Evolutionary conservation across 352 stramenopile genomes (phyloP), one percentile per base, ranked within the genome.

Genomic region (Phytophthora litchii): DNA sequence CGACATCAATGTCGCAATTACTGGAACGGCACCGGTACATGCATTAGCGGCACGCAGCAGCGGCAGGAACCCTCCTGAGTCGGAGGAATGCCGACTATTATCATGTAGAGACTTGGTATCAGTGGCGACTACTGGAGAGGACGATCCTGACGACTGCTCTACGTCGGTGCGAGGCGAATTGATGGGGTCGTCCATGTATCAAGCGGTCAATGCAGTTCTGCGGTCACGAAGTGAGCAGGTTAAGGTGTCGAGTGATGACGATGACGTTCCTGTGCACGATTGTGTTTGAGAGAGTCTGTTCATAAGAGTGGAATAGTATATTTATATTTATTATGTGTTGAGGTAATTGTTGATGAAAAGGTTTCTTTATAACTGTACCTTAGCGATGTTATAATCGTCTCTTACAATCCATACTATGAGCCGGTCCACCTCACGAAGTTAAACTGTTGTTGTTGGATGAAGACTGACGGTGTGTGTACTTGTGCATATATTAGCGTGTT

Each of bases 21-120:
- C 41, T 44, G 55, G 29, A 31, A 2, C 3, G n/a, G 41, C 52
- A 45, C 25, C 3, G n/a, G 41, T 58, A 45, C 25, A 45, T 7
- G 46, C 53, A 44, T 51, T 64, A 35, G 41, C 47, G 16, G 60
- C 60, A 27, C 16, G 53, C 19, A 69, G 36, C 34, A 69, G 35
- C 25, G 60, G 54, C 19, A 65, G 41, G 19, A 69, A 60, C 3
- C 23, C 38, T 29, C 17, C n/a, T n/a, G n/a, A n/a, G n/a, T n/a
- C 16, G 13, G 50, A 19, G 10, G 32, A 19, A 7, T 23, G 14
- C 47, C 37, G 58, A n/a, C 51, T 5, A 13, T 27, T 17, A 32
- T 12, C 19, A 14, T 13, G 31, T 16, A n/a, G 14, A 31, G 17
- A 12, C 7, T 44, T 42, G 9, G 19, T 37, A 12, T 51, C 4